Evolutionary conservation across 2,329 filamentous ascomycete species (phyloP).

Genomic region (Nemania diffusa): DNA sequence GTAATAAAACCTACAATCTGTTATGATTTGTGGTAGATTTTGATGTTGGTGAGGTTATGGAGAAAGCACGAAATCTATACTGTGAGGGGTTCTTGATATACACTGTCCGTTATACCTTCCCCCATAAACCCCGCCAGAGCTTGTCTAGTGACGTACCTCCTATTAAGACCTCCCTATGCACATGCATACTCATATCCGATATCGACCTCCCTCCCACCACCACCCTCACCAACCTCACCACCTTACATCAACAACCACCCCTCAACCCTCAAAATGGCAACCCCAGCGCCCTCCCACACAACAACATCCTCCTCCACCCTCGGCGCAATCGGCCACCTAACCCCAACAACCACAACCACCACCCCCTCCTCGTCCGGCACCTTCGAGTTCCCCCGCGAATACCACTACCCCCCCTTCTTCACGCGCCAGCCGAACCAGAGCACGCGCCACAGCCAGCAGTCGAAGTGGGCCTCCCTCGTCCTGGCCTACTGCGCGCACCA

Average conservation of each 20-base stretch:
- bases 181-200: no score
- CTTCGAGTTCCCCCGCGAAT: conserved; percentile 71
- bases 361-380: conserved; percentile 9
- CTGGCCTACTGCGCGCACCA: conserved; percentile 84
- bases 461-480: conserved; percentile 87
- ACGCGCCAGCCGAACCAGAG: conserved; percentile 79
- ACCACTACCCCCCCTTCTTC: conserved; percentile 87
- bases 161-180: no score
- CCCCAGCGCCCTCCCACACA: conserved; percentile 23
- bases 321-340: conserved; percentile 14
- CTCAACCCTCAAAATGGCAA: conserved; percentile 24
- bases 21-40: no score
- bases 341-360: conserved; percentile 5
- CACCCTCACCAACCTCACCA: neutral
- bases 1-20: no score
- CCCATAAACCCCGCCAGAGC: no score
- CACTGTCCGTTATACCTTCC: no score
- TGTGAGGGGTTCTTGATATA: no score
- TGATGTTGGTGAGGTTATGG: no score
- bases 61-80: no score
- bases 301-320: conserved; percentile 23
- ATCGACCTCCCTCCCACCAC: neutral
- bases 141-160: no score
- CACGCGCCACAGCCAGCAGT: conserved; percentile 78
- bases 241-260: neutral